These are phyloP conservation scores for Lagenidium sp. DNA, from an alignment of 352 stramenopile species.

Conservation along the genomic window DNA sequence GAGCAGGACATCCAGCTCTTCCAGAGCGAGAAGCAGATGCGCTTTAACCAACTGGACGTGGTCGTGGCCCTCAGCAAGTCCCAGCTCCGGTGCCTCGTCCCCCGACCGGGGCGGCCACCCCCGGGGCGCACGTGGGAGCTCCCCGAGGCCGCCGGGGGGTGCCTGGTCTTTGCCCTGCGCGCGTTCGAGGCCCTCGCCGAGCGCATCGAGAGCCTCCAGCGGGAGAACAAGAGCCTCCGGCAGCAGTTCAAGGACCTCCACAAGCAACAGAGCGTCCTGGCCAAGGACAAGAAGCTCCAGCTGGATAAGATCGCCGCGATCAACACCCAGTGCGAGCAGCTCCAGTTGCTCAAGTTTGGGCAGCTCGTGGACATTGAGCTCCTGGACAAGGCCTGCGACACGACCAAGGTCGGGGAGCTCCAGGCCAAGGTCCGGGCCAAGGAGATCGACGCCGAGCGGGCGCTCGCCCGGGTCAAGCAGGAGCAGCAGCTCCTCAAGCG, in stretches of 20 bases:
- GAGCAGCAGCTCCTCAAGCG: conserved; percentile 53
- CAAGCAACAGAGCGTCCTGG: conserved; percentile 74
- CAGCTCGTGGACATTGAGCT: conserved; percentile 80
- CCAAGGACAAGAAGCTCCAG: conserved; percentile 72
- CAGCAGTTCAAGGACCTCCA: conserved; percentile 87
- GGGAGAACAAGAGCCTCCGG: conserved; percentile 79
- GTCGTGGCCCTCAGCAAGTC: conserved; percentile 63
- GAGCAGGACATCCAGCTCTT: conserved; percentile 88
- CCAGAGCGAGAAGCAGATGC: conserved; percentile 91
- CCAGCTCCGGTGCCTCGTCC: conserved; percentile 63
- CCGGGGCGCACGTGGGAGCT: conserved; percentile 20
- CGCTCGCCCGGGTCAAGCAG: conserved; percentile 32
- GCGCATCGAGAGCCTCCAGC: conserved; percentile 74
- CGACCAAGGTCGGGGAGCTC: conserved; percentile 53
- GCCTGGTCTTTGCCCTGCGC: conserved; percentile 66
- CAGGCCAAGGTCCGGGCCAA: conserved; percentile 62
- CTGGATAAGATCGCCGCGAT: conserved; percentile 56
- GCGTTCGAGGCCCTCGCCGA: conserved; percentile 50
- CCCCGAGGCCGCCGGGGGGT: conserved; percentile 33
- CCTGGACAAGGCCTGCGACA: conserved; percentile 83
- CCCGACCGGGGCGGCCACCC: background rate
- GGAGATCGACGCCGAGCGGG: conserved; percentile 62
- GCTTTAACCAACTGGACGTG: conserved; percentile 87
- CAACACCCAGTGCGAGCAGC: conserved; percentile 59
- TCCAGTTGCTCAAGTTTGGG: conserved; percentile 78